Evolutionary conservation across 1,139 yeast genomes (phyloP).

Genomic region (Candida tetrigidarum): DNA sequence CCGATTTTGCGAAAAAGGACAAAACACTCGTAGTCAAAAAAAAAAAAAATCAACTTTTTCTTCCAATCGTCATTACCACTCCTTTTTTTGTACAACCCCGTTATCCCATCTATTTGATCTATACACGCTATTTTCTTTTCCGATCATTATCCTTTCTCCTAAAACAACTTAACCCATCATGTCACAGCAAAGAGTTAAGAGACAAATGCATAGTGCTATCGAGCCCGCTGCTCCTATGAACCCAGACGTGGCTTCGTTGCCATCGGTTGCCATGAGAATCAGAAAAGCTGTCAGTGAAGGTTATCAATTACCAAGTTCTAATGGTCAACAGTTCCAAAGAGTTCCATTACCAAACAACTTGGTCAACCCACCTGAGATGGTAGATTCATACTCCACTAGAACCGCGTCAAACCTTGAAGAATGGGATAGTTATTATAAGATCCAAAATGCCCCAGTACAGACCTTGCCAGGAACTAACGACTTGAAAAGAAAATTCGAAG

Average conservation of each 20-base stretch:
- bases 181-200: conserved; percentile 15
- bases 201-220: conserved; percentile 16
- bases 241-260: conserved; percentile 31
- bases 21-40: background rate
- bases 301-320: conserved; percentile 35
- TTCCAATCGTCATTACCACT: conserved; percentile 7
- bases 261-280: conserved; percentile 71
- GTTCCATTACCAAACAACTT: conserved; percentile 56
- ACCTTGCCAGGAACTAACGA: conserved; percentile 29
- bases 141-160: background rate
- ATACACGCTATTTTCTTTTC: background rate
- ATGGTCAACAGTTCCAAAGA: conserved; percentile 31
- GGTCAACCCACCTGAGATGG: conserved; percentile 43
- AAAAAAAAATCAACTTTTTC: background rate
- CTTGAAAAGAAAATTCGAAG: conserved; percentile 45
- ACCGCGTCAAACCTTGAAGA: conserved; percentile 20
- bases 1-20: too few relatives aligned
- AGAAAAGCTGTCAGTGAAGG: conserved; percentile 72
- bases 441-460: conserved; percentile 19
- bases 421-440: conserved; percentile 20
- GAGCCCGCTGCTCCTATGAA: conserved; percentile 9
- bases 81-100: conserved; percentile 4
- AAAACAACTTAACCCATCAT: conserved; percentile 5
- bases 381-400: conserved; percentile 45
- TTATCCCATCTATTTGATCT: too few relatives aligned